Base-by-base conservation (phyloP, 208 protist genomes). In the Leishmania tarentolae region DNA sequence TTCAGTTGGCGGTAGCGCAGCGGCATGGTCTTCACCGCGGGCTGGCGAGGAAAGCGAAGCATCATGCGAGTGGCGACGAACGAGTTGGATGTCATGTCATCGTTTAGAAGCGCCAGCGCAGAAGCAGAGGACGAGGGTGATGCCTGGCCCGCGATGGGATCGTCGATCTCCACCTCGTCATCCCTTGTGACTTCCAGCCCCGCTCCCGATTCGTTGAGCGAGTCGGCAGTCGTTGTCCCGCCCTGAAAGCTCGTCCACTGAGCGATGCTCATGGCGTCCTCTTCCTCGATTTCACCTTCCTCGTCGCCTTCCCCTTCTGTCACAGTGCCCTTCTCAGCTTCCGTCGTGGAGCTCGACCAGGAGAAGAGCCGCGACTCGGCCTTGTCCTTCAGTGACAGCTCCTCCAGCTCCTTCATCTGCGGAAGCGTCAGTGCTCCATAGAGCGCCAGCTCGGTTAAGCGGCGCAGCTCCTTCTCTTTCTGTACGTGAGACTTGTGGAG, bases 21-120 rank as follows among this genome's bases (percentile, higher is more conserved):
- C 46, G 93, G 93, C 77, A 91, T 52, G 17, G 92, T 80, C 80
- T 90, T 87, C 47, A 95, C 82, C 35, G 88, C 80, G 1, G 90
- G 92, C 85, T 96, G 93, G 61, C 94, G 94, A 24, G 93, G 91
- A 78, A 97, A 96, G 61, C 90, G 89, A 19, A 85, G 88, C 59
- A 85, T 88, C 66, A 92, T 87, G 56, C 86, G 86, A 3, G 86
- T 86, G 50, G 94, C 83, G 15, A 92, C 89, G n/a, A 89, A 86
- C 53, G 90, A 87, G 85, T 92, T 97, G 53, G 94, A 95, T 28
- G 87, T 84, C 59, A 96, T 80, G 37, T 90, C 83, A 59, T 93
- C 88, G 56, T 86, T 88, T 15, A 86, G 56, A 42, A 87, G 59
- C 9, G 80, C 47, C 63, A 86, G 73, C 35, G 47, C 37, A 24